Base-by-base conservation (phyloP, 2,329 filamentous ascomycete species). In the Aspergillus fumigatus region DNA sequence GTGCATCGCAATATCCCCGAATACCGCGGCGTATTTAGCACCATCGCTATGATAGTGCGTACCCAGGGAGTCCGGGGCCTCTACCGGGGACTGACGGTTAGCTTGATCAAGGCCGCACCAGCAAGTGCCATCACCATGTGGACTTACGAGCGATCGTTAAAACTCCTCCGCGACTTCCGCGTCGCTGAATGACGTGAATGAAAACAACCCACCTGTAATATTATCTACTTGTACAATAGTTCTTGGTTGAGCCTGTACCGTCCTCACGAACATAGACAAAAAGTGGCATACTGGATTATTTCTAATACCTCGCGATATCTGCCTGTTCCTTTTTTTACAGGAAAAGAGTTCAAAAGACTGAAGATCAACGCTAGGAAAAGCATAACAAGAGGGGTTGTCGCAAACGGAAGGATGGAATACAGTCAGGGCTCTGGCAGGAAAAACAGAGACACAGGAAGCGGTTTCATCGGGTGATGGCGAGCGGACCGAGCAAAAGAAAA, bases 81-180 rank as follows among this genome's bases (percentile, higher is more conserved):
- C 65, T 99, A 97, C 73, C 83, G 92, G 53, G 94, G 94, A 0
- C 77, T 99, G 70, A 88, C 87, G 1, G 92, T 97, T 55, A 93
- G 92, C 71, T 76, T 99, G 69, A 72, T 97, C 64, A 99, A 99
- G 79, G 90, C 93, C 32, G 94, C 93, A 23, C 94, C 94, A n/a
- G 86, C 90, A 27, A 94, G 90, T 72, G 91, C 92, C 6, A 85
- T 96, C 32, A 97, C 92, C 0, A 90, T 97, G 80, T 97, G 92
- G 91, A 95, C 90, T 1, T 97, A 96, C 74, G 92, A 96, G 77
- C 80, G 87, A 67, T 83, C 83, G 19, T 77, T 97, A 76, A 82
- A 79, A 51, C 63, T 84, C 23, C 77, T 93, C 60, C 74, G 77
- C 56, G 71, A 74, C 47, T 65, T 70, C 53, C 71, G 73, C 23